These are phyloP conservation scores for Blattamonas nauphoetae DNA, from an alignment of 78 protist species.

Conservation along the genomic window DNA sequence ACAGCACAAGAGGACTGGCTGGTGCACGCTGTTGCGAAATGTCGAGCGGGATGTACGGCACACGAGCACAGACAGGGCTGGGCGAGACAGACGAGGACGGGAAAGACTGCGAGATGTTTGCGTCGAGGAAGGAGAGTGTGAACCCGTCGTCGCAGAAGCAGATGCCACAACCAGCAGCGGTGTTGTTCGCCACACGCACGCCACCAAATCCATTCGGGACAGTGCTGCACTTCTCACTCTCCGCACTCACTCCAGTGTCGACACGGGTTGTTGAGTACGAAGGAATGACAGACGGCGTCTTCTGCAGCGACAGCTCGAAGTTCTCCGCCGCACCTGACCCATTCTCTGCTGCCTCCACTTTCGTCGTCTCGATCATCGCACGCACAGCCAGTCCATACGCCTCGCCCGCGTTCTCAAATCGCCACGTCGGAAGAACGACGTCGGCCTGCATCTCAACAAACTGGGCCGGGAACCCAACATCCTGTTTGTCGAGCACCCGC, in stretches of 20 bases:
- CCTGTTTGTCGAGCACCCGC: background rate
- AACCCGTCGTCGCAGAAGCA: background rate
- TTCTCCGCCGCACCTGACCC: background rate
- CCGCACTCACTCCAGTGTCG: background rate
- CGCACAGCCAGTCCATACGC: background rate
- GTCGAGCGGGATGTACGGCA: background rate
- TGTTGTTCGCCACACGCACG: background rate
- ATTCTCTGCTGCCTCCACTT: background rate
- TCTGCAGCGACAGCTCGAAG: background rate
- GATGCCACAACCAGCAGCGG: background rate
- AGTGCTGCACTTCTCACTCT: background rate
- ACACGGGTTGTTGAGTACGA: background rate
- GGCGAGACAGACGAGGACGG: too few relatives aligned
- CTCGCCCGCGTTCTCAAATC: background rate
- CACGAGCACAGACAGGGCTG: background rate
- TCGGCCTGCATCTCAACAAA: background rate
- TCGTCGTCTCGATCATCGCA: background rate
- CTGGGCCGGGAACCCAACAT: background rate
- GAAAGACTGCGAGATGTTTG: background rate
- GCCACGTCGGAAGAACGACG: background rate
- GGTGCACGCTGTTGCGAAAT: background rate
- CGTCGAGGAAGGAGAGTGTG: background rate
- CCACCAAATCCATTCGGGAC: too few relatives aligned
- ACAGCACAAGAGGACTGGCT: too few relatives aligned
- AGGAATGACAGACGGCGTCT: background rate